phyloP scores from a whole-genome alignment of 164 flowering plant species.

The Magnolia kwangsiensis region DNA sequence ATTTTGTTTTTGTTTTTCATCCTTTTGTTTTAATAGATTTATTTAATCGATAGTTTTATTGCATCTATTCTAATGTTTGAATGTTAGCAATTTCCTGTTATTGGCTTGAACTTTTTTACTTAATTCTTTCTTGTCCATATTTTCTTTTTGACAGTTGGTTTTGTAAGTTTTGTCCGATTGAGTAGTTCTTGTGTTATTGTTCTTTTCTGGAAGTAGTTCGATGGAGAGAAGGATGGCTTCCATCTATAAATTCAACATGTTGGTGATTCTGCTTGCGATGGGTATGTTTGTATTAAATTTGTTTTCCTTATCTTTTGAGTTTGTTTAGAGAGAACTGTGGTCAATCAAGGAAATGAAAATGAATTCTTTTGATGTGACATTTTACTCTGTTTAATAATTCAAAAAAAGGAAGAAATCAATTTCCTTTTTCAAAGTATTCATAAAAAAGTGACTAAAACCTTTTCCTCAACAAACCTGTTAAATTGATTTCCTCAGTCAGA shows the following conservation, averaged over 20 bases:
- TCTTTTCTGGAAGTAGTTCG: slow-evolving; percentile 9
- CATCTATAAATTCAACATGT: slow-evolving; percentile 19
- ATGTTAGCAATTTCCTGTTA: not conserved
- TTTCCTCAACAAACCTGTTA: no score
- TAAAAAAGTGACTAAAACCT: no score
- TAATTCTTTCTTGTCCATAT: no score
- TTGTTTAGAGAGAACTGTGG: not conserved
- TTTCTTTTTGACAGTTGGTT: not conserved
- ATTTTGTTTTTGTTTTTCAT: not conserved
- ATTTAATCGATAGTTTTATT: not conserved
- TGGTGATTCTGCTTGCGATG: slow-evolving; percentile 35
- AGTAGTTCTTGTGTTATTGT: not conserved
- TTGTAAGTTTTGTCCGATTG: not conserved
- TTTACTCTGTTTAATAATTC: no score
- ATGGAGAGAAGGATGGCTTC: slow-evolving; percentile 33
- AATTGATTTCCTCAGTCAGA: no score
- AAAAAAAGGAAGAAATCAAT: no score
- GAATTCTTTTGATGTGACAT: no score
- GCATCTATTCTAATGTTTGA: not conserved
- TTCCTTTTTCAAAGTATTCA: no score
- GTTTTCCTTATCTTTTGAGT: not conserved
- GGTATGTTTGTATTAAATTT: slow-evolving; percentile 26
- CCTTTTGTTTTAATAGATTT: not conserved
- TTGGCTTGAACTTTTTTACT: not conserved
- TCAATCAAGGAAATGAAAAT: not conserved